A percentile compares a stretch with the other conserved stretches of the same genome.
Conservation (phyloP, 371 early-diverging fungal species). For the Quaeritorhiza haematococci region DNA sequence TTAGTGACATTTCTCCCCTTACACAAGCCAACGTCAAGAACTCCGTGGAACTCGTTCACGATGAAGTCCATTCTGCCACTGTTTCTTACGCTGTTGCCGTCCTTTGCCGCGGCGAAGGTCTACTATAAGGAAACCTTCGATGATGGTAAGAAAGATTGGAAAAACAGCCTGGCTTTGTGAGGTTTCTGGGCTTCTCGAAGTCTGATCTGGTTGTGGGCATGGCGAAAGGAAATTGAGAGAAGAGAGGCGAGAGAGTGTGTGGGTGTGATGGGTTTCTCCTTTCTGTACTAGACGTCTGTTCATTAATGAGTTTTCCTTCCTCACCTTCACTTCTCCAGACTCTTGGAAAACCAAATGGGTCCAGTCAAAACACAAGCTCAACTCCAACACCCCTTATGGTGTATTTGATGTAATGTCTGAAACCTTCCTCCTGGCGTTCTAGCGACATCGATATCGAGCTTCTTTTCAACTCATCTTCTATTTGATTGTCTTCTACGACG, state of each 20-base stretch:
- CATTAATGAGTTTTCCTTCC: conserved; percentile 1
- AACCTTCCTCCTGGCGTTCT: no score
- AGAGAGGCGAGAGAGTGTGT: no score
- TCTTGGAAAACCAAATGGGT: conserved; percentile 66
- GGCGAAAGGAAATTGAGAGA: not conserved
- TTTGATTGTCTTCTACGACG: no score
- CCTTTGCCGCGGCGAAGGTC: conserved; percentile 64
- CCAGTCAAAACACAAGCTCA: conserved; percentile 55
- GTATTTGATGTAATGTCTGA: no score
- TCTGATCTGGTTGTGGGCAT: not conserved
- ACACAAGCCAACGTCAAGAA: no score
- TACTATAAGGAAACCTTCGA: conserved; percentile 86
- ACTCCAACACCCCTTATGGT: conserved; percentile 73
- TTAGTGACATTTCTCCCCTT: no score
- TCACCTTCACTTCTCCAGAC: conserved; percentile 12
- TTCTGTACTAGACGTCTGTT: not conserved
- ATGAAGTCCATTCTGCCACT: no score
- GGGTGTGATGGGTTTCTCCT: not conserved
- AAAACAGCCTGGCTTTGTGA: not conserved
- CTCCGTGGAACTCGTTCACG: no score
- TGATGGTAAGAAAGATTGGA: conserved; percentile 35
- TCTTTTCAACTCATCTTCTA: no score
- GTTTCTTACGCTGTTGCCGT: no score
- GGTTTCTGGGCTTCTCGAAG: not conserved
- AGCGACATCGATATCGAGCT: no score